Conservation (phyloP, 2,329 filamentous ascomycete species). For the Phialocephala subalpina region DNA sequence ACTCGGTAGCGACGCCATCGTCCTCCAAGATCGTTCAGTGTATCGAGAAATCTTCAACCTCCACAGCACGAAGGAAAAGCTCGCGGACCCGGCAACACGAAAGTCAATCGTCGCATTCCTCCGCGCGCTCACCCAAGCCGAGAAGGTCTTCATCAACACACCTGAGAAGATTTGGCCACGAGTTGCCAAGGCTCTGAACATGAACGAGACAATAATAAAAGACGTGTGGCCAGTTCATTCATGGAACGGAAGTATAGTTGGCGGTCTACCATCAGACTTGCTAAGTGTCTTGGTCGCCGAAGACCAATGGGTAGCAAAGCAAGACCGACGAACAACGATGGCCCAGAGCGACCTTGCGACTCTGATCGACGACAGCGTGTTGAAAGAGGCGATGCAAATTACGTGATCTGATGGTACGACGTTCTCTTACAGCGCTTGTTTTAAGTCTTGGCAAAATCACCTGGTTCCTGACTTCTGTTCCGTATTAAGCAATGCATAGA, state of each 20-base stretch:
- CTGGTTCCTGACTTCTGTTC: conserved; percentile 2
- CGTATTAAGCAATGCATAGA: neutral
- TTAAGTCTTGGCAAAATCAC: neutral
- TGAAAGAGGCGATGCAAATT: conserved; percentile 20
- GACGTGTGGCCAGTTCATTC: conserved; percentile 26
- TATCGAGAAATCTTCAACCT: conserved; percentile 30
- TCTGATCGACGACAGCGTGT: conserved; percentile 26
- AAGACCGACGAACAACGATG: conserved; percentile 19
- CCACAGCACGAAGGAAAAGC: conserved; percentile 24
- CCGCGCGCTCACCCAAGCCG: conserved; percentile 21
- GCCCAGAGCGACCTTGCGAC: conserved; percentile 21
- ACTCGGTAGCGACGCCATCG: conserved; percentile 14
- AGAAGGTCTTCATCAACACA: conserved; percentile 15
- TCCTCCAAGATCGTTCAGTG: conserved; percentile 21
- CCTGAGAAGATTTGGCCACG: conserved; percentile 16
- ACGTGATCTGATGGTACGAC: neutral
- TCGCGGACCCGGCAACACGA: conserved; percentile 20
- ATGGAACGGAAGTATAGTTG: conserved; percentile 21
- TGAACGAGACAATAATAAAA: conserved; percentile 23
- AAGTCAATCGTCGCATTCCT: conserved; percentile 29
- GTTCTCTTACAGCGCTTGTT: neutral
- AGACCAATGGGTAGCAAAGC: conserved; percentile 28
- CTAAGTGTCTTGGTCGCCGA: conserved; percentile 28
- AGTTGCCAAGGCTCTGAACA: conserved; percentile 17
- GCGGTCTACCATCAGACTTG: conserved; percentile 21